phyloP scores from a whole-genome alignment of 2,329 filamentous ascomycete species.

The Mariannaea sp. region DNA sequence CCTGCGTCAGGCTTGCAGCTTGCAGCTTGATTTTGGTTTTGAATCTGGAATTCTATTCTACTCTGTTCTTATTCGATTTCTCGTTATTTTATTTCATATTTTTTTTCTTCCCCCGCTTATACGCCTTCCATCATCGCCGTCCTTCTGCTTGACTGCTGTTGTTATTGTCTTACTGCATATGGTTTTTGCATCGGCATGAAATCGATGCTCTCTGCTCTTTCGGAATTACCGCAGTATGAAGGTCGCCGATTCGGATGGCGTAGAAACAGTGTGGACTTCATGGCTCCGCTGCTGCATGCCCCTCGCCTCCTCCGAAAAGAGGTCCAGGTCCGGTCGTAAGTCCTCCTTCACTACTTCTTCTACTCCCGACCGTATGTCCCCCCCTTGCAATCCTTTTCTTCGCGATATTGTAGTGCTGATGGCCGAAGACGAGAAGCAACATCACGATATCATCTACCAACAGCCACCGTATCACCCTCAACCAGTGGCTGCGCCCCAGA shows the following conservation, averaged over 20 bases:
- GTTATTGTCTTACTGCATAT: too few species aligned
- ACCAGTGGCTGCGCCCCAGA: conserved; percentile 35
- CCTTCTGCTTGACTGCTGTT: too few species aligned
- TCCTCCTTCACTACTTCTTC: conserved; percentile 32
- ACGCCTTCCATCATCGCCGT: too few species aligned
- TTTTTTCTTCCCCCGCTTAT: conserved; percentile 12
- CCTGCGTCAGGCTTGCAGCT: conserved; percentile 18
- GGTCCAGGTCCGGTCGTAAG: conserved; percentile 47
- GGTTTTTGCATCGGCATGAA: conserved; percentile 29
- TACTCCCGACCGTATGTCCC: conserved; percentile 34
- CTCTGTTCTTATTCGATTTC: conserved; percentile 17
- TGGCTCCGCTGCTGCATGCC: conserved; percentile 56
- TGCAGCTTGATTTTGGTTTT: conserved; percentile 11
- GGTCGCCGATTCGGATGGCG: conserved; percentile 48
- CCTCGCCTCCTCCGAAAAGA: conserved; percentile 47
- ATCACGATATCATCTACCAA: conserved; percentile 35
- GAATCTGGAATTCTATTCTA: conserved; percentile 9
- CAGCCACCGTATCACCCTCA: conserved; percentile 38
- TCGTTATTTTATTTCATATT: conserved; percentile 19
- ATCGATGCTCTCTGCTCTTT: conserved; percentile 16
- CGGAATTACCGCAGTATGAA: conserved; percentile 45
- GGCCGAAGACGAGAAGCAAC: conserved; percentile 40
- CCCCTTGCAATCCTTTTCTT: conserved; percentile 28
- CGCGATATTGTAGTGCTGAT: conserved; percentile 40
- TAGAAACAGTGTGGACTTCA: conserved; percentile 47